A percentile compares a stretch with the other conserved stretches of the same genome.
Evolutionary conservation across 2,329 filamentous ascomycete genomes (phyloP).

Genomic region (Diaporthe sp.): DNA sequence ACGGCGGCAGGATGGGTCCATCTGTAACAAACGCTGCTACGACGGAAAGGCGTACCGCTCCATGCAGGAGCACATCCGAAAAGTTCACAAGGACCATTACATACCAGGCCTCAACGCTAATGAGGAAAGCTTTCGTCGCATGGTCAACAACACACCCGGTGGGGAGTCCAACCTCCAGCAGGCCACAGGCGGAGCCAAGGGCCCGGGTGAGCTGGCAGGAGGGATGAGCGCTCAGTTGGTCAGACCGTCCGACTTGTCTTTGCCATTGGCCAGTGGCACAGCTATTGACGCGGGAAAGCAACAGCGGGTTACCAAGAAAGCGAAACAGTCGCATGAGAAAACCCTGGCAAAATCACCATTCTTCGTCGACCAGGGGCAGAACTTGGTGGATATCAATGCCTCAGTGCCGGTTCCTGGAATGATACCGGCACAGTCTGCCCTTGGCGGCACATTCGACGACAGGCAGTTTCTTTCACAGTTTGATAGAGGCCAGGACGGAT

Average conservation of each 20-base stretch:
- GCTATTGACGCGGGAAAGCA: neutral
- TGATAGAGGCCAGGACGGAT: constrained; percentile 13
- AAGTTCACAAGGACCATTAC: constrained; percentile 96
- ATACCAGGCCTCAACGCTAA: constrained; percentile 98
- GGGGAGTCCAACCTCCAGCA: neutral
- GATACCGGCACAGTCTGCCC: constrained; percentile 5
- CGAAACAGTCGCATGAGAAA: constrained; percentile 9
- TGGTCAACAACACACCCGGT: constrained; percentile 89
- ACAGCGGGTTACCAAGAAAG: constrained; percentile 10
- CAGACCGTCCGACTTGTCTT: constrained; percentile 23
- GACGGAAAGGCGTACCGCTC: constrained; percentile 74
- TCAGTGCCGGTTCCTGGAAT: neutral
- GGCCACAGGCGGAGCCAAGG: constrained; percentile 61
- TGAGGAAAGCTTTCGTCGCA: constrained; percentile 95
- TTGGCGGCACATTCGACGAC: constrained; percentile 3
- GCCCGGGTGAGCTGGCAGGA: constrained; percentile 54
- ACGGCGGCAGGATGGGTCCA: constrained; percentile 14
- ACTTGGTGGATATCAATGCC: neutral
- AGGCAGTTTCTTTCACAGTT: constrained; percentile 13
- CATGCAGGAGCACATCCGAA: constrained; percentile 99
- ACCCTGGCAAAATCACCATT: constrained; percentile 19
- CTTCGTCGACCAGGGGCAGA: constrained; percentile 12
- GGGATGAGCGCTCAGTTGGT: neutral
- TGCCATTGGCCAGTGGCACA: neutral
- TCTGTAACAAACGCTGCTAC: constrained; percentile 31